Base-by-base conservation (phyloP, 805 yeast genomes). In the Lachancea sp. region DNA sequence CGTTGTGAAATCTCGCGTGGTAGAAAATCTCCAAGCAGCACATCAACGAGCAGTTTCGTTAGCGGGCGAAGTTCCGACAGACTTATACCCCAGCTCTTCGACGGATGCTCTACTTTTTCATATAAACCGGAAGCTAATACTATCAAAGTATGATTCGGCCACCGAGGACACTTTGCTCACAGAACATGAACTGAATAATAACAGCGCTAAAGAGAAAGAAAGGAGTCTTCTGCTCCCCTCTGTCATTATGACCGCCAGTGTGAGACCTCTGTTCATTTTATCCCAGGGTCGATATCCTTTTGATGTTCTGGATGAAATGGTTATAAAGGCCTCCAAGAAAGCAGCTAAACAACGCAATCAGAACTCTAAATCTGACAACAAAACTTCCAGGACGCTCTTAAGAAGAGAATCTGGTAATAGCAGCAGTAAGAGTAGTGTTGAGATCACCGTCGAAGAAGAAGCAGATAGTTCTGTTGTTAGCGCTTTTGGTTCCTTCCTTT, bases 231-330 rank as follows among this genome's bases (percentile, higher is more conserved):
- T 39, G 19, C 53, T 58, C 29, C 51, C 56, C 2, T 44, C 55
- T 1, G 51, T 57, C 11, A 34, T 46, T 11, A 42, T 50, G 13
- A 38, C 49, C 5, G 51, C 54, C 7, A 53, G 42, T 38, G 45
- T 52, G 6, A 47, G 60, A 26, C 57, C 60, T 19, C 43, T 53
- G 6, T 13, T 51, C 1, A 38, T 59, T 26, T 18, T 52, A 12
- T 50, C 35, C 16, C 47, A 48, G 18, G 61, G 61, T 2, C 50
- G 49, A 34, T 56, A 54, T 38, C 62, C 60, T 2, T 58, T 55
- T 42, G 63, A 59, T 40, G 49, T 57, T 2, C 45, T 54, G 22
- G 63, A 59, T 44, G 59, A 53, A 35, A 47, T 56, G 52, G 56
- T 53, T 22, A 36, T 42, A 1, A 53, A 55, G 38, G 54, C 55